Percentiles rank a stretch among this genome's conserved stretches.
phyloP scores from a whole-genome alignment of 1,139 yeast genomes.

The Sugiyamaella japonica region DNA sequence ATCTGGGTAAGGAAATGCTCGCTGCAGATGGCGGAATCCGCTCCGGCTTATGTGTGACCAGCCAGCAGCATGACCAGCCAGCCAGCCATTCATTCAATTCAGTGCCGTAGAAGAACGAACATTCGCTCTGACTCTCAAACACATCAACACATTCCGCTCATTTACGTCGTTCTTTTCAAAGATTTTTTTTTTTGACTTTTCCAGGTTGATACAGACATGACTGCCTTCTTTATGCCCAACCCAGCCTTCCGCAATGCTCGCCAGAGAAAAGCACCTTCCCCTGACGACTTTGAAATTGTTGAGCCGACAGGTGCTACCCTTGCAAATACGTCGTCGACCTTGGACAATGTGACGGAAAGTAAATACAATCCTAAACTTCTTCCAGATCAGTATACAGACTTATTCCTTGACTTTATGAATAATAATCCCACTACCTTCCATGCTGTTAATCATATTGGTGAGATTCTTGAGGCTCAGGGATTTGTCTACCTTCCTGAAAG shows the following conservation, averaged over 20 bases:
- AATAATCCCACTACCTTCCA: slow-evolving; percentile 91
- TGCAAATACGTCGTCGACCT: neutral
- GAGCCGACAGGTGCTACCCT: neutral
- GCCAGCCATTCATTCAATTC: neutral
- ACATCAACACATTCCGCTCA: neutral
- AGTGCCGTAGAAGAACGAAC: slow-evolving; percentile 12
- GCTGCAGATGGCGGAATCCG: slow-evolving; percentile 4
- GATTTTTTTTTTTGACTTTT: neutral
- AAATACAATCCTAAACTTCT: slow-evolving; percentile 23
- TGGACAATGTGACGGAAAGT: slow-evolving; percentile 7
- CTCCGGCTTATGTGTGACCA: slow-evolving; percentile 7
- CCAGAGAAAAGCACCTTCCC: slow-evolving; percentile 6
- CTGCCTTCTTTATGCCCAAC: slow-evolving; percentile 15
- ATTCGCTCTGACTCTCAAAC: neutral
- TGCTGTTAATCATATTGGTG: slow-evolving; percentile 62
- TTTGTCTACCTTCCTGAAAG: slow-evolving; percentile 66
- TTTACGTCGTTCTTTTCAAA: too few relatives aligned
- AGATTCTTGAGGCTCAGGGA: slow-evolving; percentile 38
- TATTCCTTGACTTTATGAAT: slow-evolving; percentile 78
- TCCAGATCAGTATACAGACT: slow-evolving; percentile 39
- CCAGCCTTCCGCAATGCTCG: slow-evolving; percentile 18
- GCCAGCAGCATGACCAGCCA: too few relatives aligned
- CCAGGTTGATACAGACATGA: slow-evolving; percentile 14
- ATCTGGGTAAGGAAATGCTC: neutral
- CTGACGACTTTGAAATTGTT: slow-evolving; percentile 11